Evolutionary conservation across 2,329 filamentous ascomycete genomes (phyloP), one percentile per base, ranked within the genome.

Genomic region (Paramyrothecium roridum): DNA sequence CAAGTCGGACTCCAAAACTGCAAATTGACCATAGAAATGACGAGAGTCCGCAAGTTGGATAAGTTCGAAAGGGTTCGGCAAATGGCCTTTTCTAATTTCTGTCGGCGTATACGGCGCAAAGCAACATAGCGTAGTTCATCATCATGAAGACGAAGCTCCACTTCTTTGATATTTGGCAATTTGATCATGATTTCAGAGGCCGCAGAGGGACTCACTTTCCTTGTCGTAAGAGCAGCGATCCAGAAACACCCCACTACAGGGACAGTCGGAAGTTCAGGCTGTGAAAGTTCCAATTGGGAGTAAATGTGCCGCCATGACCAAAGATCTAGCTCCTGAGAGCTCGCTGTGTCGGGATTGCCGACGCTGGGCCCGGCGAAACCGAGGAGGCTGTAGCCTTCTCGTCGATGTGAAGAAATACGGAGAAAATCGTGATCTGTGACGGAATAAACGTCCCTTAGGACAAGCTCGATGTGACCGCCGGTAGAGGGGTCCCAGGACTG

Each of bases 1-100:
- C 59, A 61, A 8, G 57, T 57, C 43, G 59, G 57, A 40, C 59
- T 61, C 59, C 55, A 61, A 22, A 61, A 57, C 23, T 57, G 48
- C 50, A 57, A 57, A 30, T 61, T 55, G 26, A 37, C 52, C 59
- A 59, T 59, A 50, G 50, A 56, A 52, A 61, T 48, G 46, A 56
- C 52, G 33, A 59, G 53, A 30, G 57, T 52, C 50, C 55, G 54
- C 53, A 61, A 19, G 26, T 46, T 37, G 19, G 53, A 48, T 26
- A 53, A 48, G 49, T 23, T 45, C n/a, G 57, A 55, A 12, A 61
- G 52, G n/a, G 48, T 52, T 17, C 53, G 30, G 40, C 48, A 55
- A 23, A 59, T 52, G 46, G 53, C 54, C 30, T 57, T 48, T 53
- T 53, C 57, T 30, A 61, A 50, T 30, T 50, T 52, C 53, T 56